These are phyloP conservation scores for Aspergillus affinis DNA, from an alignment of 495 filamentous ascomycete genomes.

Conservation along the genomic window DNA sequence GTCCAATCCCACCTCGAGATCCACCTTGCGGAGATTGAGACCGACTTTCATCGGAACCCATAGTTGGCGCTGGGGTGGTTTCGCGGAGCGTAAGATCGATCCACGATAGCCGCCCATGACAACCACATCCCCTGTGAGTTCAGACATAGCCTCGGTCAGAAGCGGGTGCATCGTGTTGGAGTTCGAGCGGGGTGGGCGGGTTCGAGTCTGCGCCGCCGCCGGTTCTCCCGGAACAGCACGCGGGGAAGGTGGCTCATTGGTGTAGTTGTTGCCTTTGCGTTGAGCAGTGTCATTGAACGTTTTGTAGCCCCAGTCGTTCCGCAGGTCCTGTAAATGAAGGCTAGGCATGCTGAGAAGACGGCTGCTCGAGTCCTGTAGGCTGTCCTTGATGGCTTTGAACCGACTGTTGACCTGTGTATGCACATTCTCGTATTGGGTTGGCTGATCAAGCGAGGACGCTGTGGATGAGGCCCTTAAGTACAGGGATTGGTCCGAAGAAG, in stretches of 20 bases:
- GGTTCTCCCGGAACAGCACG: slow-evolving; percentile 1
- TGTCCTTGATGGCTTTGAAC: slow-evolving; percentile 89
- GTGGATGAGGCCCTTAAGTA: slow-evolving; percentile 63
- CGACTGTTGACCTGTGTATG: slow-evolving; percentile 77
- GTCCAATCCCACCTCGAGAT: slow-evolving; percentile 82
- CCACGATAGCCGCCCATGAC: slow-evolving; percentile 90
- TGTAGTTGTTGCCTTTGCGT: slow-evolving; percentile 19
- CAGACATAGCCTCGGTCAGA: slow-evolving; percentile 64
- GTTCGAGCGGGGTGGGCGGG: slow-evolving; percentile 28
- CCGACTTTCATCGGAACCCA: slow-evolving; percentile 97
- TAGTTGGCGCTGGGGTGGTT: slow-evolving; percentile 74
- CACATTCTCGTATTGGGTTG: slow-evolving; percentile 77
- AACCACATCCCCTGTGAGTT: slow-evolving; percentile 80
- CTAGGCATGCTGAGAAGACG: slow-evolving; percentile 63
- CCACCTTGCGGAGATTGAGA: slow-evolving; percentile 85
- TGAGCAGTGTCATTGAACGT: slow-evolving; percentile 26
- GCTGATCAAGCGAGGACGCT: slow-evolving; percentile 82
- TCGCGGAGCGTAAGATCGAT: slow-evolving; percentile 82
- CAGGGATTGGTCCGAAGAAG: slow-evolving; percentile 75
- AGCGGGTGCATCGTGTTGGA: slow-evolving; percentile 43
- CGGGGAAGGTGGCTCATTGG: slow-evolving; percentile 9
- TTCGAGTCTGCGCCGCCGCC: slow-evolving; percentile 16
- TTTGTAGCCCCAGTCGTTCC: slow-evolving; percentile 38
- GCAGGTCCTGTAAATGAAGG: slow-evolving; percentile 53
- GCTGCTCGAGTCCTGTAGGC: slow-evolving; percentile 74